A percentile compares a stretch with the other conserved stretches of the same genome.
Conservation (phyloP, 73 alveolate genomes). For the Uronychia binucleata region DNA sequence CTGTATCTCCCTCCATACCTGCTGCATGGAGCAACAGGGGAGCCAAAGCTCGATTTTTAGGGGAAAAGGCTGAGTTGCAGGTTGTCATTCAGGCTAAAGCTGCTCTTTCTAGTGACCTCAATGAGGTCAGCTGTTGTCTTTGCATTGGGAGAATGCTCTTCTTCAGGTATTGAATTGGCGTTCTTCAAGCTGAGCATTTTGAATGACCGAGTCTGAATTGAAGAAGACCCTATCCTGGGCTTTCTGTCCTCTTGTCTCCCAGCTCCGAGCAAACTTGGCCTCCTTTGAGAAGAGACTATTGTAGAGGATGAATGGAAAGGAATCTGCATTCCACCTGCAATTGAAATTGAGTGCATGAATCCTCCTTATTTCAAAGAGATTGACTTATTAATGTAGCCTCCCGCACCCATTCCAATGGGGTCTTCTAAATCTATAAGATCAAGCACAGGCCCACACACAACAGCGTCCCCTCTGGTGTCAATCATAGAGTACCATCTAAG, state of each 20-base stretch:
- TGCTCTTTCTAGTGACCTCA: neutral
- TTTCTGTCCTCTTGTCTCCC: neutral
- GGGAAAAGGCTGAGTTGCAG: no score
- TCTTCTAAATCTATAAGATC: neutral
- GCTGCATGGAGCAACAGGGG: neutral
- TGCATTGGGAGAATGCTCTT: neutral
- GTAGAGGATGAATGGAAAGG: no score
- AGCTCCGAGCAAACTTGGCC: neutral
- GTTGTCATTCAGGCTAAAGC: neutral
- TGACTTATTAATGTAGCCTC: neutral
- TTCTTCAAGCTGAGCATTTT: neutral
- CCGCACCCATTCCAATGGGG: neutral
- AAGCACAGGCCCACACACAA: neutral
- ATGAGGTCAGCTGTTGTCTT: no score
- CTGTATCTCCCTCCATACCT: neutral
- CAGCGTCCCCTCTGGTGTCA: neutral
- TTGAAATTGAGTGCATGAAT: no score
- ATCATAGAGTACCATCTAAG: neutral
- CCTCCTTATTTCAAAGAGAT: neutral
- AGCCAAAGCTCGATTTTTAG: no score
- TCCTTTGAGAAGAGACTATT: no score
- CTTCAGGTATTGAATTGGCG: neutral
- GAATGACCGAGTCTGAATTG: neutral
- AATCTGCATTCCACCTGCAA: no score
- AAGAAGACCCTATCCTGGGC: neutral